Evolutionary conservation across 768 basidiomycete species (phyloP), one percentile per base, ranked within the genome.

Genomic region (Boletellus ananas): DNA sequence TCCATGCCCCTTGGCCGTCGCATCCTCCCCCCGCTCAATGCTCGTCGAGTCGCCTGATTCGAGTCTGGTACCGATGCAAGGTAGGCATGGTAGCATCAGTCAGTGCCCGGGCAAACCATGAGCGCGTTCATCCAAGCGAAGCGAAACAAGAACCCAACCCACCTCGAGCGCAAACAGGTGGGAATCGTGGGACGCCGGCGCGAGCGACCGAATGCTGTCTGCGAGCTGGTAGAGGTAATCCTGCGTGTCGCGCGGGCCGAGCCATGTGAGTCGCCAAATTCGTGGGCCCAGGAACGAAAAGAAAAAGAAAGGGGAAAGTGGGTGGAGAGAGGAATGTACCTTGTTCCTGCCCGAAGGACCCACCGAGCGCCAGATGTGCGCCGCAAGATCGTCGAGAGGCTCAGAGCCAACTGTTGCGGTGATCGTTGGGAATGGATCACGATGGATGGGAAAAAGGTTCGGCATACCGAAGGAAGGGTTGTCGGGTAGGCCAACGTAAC

Each of bases 311-410:
- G n/a, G 9, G 9, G 29, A 25, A 17, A 29, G 27, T 17, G 29
- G 13, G 27, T 9, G 25, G 25, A 31, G 41, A 18, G 2, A 12
- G 18, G 21, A 7, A 12, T 9, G 11, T 6, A 88, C 93, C 74
- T 93, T 94, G 73, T 98, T 98, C 3, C 73, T 79, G 1, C 94
- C 94, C 0, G 94, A 96, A 0, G 94, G 93, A 1, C 94, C 94
- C 0, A 81, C 76, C 0, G 87, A 84, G 21, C 69, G 66, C 78
- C 83, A 86, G 43, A 98, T 95, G 4, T 73, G 73, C 29, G 77
- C 60, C 0, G 91, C 83, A 4, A 94, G 79, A 3, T 58, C 49
- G 34, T 83, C 79, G n/a, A 93, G 70, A 0, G 87, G 82, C 64
- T 94, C 89, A 7, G 87, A 84, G 3, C 90, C 94, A 41, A 92